Evolutionary conservation across 108 stramenopile species (phyloP).

Genomic region (Pseudonitzschia multiseries): DNA sequence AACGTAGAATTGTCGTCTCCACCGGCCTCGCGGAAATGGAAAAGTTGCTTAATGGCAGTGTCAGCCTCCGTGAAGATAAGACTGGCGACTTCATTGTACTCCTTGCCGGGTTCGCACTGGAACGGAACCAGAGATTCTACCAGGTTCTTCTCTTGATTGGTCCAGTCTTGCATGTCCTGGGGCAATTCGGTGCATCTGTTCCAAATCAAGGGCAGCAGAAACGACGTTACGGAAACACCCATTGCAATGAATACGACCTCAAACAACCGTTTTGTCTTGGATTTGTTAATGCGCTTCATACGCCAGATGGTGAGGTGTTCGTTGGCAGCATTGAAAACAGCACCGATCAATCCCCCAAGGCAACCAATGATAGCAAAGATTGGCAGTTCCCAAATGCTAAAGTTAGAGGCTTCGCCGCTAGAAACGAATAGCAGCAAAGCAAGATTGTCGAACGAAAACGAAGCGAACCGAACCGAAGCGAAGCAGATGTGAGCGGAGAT

Average conservation of each 20-base stretch:
- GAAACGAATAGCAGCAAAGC: neutral
- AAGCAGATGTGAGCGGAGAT: too few relatives aligned
- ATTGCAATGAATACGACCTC: constrained; percentile 79
- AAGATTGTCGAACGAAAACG: constrained; percentile 4
- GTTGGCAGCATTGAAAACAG: constrained; percentile 93
- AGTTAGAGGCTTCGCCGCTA: constrained; percentile 72
- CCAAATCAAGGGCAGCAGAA: constrained; percentile 90
- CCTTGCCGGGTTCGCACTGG: constrained; percentile 83
- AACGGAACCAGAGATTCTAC: constrained; percentile 90
- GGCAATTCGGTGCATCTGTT: constrained; percentile 85
- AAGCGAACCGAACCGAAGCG: neutral
- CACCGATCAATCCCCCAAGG: constrained; percentile 93
- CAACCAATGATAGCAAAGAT: constrained; percentile 91
- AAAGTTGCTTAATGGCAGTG: constrained; percentile 94
- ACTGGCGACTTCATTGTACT: constrained; percentile 97
- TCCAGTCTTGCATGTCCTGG: constrained; percentile 95
- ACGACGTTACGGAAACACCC: constrained; percentile 74
- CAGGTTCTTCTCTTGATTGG: constrained; percentile 90
- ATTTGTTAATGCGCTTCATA: constrained; percentile 78
- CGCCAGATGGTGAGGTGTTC: constrained; percentile 84
- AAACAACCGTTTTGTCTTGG: constrained; percentile 64
- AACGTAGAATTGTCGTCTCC: constrained; percentile 86
- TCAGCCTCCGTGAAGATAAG: constrained; percentile 94
- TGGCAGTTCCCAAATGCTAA: constrained; percentile 92
- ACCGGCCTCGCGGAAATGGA: constrained; percentile 94